A percentile compares a stretch with the other conserved stretches of the same genome.
These are phyloP conservation scores for Luzula sylvatica DNA, from an alignment of 176 grass and related monocot genomes.

Conservation along the genomic window DNA sequence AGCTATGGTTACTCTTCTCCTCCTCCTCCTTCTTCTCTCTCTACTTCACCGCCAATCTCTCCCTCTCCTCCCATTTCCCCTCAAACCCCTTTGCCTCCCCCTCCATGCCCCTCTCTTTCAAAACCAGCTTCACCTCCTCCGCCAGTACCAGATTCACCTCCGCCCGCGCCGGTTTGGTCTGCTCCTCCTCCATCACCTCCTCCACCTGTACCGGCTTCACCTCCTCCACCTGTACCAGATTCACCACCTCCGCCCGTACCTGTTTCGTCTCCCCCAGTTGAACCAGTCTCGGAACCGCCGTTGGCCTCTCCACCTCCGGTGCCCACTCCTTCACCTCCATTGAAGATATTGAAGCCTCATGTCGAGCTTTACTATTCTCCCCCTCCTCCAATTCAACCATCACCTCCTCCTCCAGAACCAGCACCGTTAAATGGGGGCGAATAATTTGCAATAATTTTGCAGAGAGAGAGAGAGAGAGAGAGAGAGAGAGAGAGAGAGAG, in stretches of 20 bases:
- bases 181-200: not conserved
- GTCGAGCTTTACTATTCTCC: slow-evolving; percentile 14
- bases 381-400: slow-evolving; percentile 11
- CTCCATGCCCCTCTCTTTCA: not conserved
- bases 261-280: not conserved
- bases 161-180: not conserved
- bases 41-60: not conserved
- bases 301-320: not conserved
- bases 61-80: not conserved
- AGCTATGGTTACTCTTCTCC: slow-evolving; percentile 1
- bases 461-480: no score
- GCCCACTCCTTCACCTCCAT: not conserved
- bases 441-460: no score
- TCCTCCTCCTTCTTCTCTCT: not conserved
- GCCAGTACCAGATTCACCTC: not conserved
- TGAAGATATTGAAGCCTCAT: not conserved
- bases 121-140: not conserved
- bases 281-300: not conserved
- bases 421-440: no score
- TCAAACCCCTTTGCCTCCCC: not conserved
- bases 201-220: not conserved
- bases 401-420: slow-evolving; percentile 9
- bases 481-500: no score
- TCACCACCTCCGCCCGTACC: not conserved
- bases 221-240: not conserved